These are phyloP conservation scores for Oryza nivara DNA, from an alignment of 176 grass and related monocot genomes.

Conservation along the genomic window DNA sequence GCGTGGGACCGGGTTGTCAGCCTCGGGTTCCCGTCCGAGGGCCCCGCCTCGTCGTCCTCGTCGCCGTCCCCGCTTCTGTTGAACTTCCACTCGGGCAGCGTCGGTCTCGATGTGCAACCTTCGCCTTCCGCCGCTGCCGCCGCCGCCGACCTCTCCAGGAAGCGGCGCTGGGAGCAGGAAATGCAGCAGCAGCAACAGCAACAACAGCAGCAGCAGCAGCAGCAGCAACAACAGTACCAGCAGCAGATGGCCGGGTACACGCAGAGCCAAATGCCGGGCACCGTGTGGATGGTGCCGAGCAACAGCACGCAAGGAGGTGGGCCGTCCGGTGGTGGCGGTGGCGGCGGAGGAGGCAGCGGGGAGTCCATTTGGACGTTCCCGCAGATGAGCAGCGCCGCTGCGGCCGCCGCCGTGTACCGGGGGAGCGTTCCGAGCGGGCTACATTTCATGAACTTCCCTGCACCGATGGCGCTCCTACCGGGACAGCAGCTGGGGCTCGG, in stretches of 20 bases:
- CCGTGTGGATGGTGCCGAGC: conserved; percentile 94
- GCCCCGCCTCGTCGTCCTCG: conserved; percentile 69
- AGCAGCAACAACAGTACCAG: conserved; percentile 46
- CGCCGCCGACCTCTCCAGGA: conserved; percentile 60
- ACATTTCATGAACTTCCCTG: conserved; percentile 98
- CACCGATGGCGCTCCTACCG: conserved; percentile 80
- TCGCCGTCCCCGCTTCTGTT: conserved; percentile 70
- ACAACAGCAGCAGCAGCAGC: conserved; percentile 56
- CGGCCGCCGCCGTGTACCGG: conserved; percentile 66
- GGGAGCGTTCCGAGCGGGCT: conserved; percentile 75
- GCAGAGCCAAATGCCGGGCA: conserved; percentile 78
- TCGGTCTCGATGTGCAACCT: conserved; percentile 70
- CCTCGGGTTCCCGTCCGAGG: conserved; percentile 59
- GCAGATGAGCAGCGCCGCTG: conserved; percentile 52
- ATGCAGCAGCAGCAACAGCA: conserved; percentile 59
- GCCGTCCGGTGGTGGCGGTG: conserved; percentile 31
- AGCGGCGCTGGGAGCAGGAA: conserved; percentile 85
- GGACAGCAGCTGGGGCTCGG: conserved; percentile 86
- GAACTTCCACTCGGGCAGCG: conserved; percentile 82
- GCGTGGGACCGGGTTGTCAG: conserved; percentile 69
- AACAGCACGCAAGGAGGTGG: conserved; percentile 60
- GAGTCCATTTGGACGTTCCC: conserved; percentile 94
- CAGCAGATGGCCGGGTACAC: conserved; percentile 90
- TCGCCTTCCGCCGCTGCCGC: conserved; percentile 57
- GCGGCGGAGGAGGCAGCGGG: conserved; percentile 37